Evolutionary conservation across 1,139 yeast species (phyloP).

Genomic region (Suhomyces panamericanus): DNA sequence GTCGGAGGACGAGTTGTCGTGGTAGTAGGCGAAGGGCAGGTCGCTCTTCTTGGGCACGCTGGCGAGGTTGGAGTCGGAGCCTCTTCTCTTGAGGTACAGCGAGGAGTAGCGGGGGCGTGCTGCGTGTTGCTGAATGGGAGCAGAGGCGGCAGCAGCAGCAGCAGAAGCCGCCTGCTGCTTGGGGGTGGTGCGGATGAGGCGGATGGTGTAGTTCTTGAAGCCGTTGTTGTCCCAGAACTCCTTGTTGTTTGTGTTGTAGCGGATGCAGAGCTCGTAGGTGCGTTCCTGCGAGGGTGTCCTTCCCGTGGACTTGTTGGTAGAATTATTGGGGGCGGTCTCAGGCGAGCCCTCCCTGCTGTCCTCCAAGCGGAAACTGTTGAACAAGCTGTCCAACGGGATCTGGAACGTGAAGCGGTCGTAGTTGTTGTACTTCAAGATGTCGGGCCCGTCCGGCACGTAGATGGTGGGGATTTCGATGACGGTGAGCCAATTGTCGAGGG

Average conservation of each 20-base stretch:
- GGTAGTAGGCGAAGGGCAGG: conserved; percentile 7
- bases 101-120: conserved; percentile 43
- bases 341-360: not conserved
- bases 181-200: conserved; percentile 32
- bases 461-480: conserved; percentile 66
- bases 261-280: conserved; percentile 54
- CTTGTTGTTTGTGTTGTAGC: conserved; percentile 47
- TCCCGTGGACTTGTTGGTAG: too few relatives aligned
- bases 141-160: not conserved
- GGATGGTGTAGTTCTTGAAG: conserved; percentile 56
- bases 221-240: conserved; percentile 83
- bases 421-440: conserved; percentile 46
- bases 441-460: conserved; percentile 62
- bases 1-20: conserved; percentile 22
- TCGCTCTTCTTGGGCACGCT: conserved; percentile 5
- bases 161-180: too few relatives aligned
- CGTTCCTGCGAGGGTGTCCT: conserved; percentile 19
- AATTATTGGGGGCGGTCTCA: not conserved
- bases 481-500: conserved; percentile 73
- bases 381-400: conserved; percentile 45
- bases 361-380: conserved; percentile 29
- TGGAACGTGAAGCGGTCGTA: conserved; percentile 63
- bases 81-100: conserved; percentile 37
- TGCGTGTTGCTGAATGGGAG: conserved; percentile 16
- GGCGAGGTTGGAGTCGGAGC: conserved; percentile 32